Evolutionary conservation across 1,139 yeast genomes (phyloP), one percentile per base, ranked within the genome.

Genomic region (Fermentozyma sake): DNA sequence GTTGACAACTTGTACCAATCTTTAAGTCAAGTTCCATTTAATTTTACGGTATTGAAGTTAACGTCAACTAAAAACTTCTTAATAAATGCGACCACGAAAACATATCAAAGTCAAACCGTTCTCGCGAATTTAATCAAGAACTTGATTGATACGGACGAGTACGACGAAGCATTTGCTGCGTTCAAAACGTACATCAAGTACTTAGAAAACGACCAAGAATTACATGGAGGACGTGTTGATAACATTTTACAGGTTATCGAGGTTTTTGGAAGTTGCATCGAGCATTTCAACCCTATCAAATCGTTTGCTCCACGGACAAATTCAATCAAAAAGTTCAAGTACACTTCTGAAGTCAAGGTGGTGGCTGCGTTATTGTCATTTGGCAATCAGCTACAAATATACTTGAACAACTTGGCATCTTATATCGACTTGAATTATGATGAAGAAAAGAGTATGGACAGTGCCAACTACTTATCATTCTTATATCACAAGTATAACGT

Each of bases 141-240:
- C 1, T 50, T 66, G 29, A 43, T 66, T 14, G 64, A 60, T 19
- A 45, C 57, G 29, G 43, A 50, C 10, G 69, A 66, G 38, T 59
- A 49, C 32, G 72, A 67, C 35, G 72, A 67, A 38, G 72, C 72
- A 0, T 50, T 59, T 31, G 68, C 67, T 5, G 71, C 67, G 0
- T 59, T 66, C 32, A 57, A 55, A 17, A 64, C 72, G 1, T 64
- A 55, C 32, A 42, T 52, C 5, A 44, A 44, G 18, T 67, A 67
- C 37, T 33, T 59, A 10, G 55, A 56, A 14, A 61, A 55, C 24
- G 66, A 61, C 14, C 51, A 56, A 34, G 54, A 54, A 23, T 65
- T 61, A 21, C 44, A 52, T 24, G 47, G 48, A 11, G 69, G 70
- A 2, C 28, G 40, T 11, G 46, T 61, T 18, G 47, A 49, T 12